Evolutionary conservation across 768 basidiomycete species (phyloP).

Genomic region (Collybia sp.): DNA sequence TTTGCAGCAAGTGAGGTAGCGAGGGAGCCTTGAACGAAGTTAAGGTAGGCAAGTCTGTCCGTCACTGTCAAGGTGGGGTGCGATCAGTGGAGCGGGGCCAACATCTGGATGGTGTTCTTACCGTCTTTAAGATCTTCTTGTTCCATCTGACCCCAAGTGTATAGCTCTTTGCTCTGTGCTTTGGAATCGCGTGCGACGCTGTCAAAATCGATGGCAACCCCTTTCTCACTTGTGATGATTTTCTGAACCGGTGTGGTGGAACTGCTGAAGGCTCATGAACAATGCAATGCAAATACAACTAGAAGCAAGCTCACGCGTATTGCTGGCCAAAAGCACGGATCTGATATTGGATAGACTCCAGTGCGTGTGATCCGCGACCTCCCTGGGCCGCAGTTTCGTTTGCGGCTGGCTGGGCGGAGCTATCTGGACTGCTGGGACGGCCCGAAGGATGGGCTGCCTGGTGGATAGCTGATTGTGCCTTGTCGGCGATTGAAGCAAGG

Average conservation of each 20-base stretch:
- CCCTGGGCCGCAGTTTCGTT: conserved; percentile 38
- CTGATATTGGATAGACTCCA: conserved; percentile 67
- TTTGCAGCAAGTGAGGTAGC: conserved; percentile 54
- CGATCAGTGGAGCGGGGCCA: conserved; percentile 6
- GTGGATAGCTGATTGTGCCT: conserved; percentile 69
- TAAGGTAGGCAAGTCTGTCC: conserved; percentile 78
- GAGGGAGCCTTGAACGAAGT: conserved; percentile 71
- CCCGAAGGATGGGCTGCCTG: conserved; percentile 44
- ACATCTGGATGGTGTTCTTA: conserved; percentile 19
- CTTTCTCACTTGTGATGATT: conserved; percentile 76
- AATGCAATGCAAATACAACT: conserved; percentile 1
- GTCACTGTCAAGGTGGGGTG: conserved; percentile 46
- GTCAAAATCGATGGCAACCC: conserved; percentile 73
- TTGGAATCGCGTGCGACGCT: conserved; percentile 61
- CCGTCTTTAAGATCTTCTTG: conserved; percentile 74
- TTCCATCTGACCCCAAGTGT: conserved; percentile 78
- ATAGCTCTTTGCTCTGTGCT: conserved; percentile 78
- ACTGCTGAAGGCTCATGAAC: conserved; percentile 23
- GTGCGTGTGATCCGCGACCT: conserved; percentile 45
- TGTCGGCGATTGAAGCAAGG: conserved; percentile 65
- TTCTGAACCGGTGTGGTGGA: conserved; percentile 66
- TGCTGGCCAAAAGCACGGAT: conserved; percentile 71
- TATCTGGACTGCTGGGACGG: conserved; percentile 31
- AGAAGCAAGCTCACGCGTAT: conserved; percentile 47
- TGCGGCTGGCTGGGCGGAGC: conserved; percentile 31